Evolutionary conservation across 306 rosid genomes (phyloP), one percentile per base, ranked within the genome.

Genomic region (Hippophae tibetana): DNA sequence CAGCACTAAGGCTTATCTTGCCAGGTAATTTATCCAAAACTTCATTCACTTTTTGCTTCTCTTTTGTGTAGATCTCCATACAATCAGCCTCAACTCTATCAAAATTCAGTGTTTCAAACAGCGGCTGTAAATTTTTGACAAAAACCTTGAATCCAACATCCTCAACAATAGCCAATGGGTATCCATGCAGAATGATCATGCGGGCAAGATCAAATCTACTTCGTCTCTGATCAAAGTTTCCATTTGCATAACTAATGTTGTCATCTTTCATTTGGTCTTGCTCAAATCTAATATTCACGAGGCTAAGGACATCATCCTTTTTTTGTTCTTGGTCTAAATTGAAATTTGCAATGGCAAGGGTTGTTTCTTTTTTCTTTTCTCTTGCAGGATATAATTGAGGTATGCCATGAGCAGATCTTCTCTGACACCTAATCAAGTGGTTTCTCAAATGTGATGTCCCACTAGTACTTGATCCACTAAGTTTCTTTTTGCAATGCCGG

Each of bases 361-460:
- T 62, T 61, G 73, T 80, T 68, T 86, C 94, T 85, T 89, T 88
- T 62, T 88, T 82, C 90, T 93, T 93, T 68, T 84, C 97, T 69
- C 97, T 88, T 9, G 88, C 58, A 25, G 87, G 14, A 69, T 74
- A 72, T 56, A 74, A 79, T 47, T 82, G 95, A 70, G 86, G 63
- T 64, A 85, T 53, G 57, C 89, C 89, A 78, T 83, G 78, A 67
- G 67, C 70, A 57, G 90, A 71, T 72, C 95, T 80, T 78, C 94
- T 86, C 75, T 89, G 97, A 67, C 99, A 93, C 82, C 99, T 79
- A 66, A 84, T 77, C 56, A 93, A 84, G 75, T 93, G 99, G 73
- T 93, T 93, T 76, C 99, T 84, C 72, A 93, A 71, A 83, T 93
- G 99, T n/a, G 99, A 93, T 56, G 97, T 93, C 71, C 99, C 97